phyloP scores from a whole-genome alignment of 2,329 filamentous ascomycete species.

The Colletotrichum theobromicola region DNA sequence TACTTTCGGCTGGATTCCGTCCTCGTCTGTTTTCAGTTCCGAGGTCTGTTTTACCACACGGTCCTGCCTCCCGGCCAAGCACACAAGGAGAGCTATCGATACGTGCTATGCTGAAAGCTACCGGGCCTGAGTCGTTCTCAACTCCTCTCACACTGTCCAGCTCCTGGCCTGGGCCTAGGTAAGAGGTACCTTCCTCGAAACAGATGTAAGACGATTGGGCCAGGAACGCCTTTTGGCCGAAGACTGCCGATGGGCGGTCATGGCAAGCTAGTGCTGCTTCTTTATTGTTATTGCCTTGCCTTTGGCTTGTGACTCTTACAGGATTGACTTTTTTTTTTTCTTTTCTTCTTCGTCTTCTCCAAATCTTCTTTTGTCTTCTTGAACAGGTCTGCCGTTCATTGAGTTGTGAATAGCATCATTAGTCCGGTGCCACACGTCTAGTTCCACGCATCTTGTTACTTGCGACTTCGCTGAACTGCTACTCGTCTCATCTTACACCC shows the following conservation, averaged over 20 bases:
- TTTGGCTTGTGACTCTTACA: conserved; percentile 25
- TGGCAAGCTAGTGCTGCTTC: conserved; percentile 14
- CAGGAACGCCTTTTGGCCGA: conserved; percentile 23
- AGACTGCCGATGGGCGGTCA: conserved; percentile 18
- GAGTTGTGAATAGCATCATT: conserved; percentile 21
- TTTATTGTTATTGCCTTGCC: conserved; percentile 4
- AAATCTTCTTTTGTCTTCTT: conserved; percentile 1
- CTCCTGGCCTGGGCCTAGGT: conserved; percentile 14
- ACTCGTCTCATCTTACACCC: neutral
- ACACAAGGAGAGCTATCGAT: neutral
- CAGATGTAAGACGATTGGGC: conserved; percentile 22
- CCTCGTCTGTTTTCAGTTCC: conserved; percentile 5
- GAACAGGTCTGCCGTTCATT: neutral
- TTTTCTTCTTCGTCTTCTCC: conserved; percentile 17
- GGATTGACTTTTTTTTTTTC: conserved; percentile 20
- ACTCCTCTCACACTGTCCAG: conserved; percentile 11
- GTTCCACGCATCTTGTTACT: neutral
- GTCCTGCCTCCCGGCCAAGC: neutral
- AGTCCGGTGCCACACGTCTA: neutral
- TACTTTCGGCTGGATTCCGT: conserved; percentile 4
- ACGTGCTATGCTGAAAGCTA: neutral
- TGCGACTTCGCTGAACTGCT: neutral
- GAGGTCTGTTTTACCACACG: conserved; percentile 19
- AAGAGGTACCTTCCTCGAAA: conserved; percentile 20
- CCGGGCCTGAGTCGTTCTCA: neutral